Evolutionary conservation across 192 early-diverging fungal species (phyloP), one percentile per base, ranked within the genome.

Genomic region (Backusella macrospora): DNA sequence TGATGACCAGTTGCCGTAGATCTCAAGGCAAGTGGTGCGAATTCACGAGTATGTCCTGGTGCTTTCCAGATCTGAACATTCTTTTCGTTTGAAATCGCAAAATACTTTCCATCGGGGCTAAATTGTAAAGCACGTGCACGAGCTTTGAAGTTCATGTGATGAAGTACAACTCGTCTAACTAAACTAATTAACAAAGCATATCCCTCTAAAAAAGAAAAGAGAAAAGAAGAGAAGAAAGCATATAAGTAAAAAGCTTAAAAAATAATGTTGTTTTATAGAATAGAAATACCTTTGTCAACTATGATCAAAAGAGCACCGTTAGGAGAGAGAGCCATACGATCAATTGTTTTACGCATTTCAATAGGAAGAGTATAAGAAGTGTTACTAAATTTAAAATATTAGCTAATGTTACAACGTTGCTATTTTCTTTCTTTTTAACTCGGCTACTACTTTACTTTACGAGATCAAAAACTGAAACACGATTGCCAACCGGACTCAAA

Each of bases 401-500:
- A 37, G 18, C n/a, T 39, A 46, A 8, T 52, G 42, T 43, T 2
- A 26, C 38, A 21, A 4, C 29, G 6, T 10, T 14, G 12, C 23
- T 34, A 5, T 1, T 73, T 73, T 26, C 38, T 42, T 62, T 40
- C 23, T 14, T 46, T 68, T 68, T 10, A 52, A 52, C 49, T 42
- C 16, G 37, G 12, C 21, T 55, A n/a, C 5, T 42, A 39, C 34
- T 88, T 71, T 85, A 96, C 95, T 92, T 93, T 73, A 95, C 91
- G 59, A 99, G 91, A 83, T 99, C 97, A 81, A 98, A 99, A 23
- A 98, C 88, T 0, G 96, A 93, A 0, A 98, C 90, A 62, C 95
- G 85, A 86, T 99, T 99, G 62, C 98, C 98, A 8, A 99, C 98
- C 0, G 97, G 95, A 81, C 94, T 96, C 38, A 98, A 73, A 49